Conservation (phyloP, 75 land plant species). For the Selaginella tamariscina region DNA sequence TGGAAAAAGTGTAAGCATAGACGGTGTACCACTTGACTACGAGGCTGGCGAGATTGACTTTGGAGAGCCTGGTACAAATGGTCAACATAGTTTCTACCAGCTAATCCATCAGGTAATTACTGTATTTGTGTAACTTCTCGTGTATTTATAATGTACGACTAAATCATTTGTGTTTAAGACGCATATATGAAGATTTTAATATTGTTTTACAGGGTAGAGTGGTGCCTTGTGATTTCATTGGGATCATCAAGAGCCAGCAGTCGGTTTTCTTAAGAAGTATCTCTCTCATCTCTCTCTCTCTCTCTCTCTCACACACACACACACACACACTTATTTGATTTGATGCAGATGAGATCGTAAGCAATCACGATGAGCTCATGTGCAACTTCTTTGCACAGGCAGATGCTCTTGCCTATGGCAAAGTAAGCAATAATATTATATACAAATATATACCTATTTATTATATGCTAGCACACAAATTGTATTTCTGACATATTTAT, state of each 20-base stretch:
- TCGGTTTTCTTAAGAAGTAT: constrained; percentile 75
- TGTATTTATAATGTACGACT: not conserved
- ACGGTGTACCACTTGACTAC: constrained; percentile 64
- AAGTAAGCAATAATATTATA: constrained; percentile 29
- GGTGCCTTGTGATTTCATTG: constrained; percentile 99
- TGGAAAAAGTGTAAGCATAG: constrained; percentile 92
- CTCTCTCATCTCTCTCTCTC: not conserved
- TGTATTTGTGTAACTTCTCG: not conserved
- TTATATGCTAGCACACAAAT: too few species aligned
- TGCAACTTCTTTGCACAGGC: constrained; percentile 99
- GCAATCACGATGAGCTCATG: constrained; percentile 99
- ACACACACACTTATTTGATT: too few species aligned
- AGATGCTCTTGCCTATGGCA: constrained; percentile 96
- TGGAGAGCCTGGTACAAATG: constrained; percentile 99
- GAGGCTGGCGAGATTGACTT: constrained; percentile 90
- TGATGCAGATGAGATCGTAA: constrained; percentile 64
- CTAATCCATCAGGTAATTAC: constrained; percentile 84
- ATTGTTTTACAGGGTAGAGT: constrained; percentile 66
- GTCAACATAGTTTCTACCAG: constrained; percentile 98
- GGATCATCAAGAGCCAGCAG: constrained; percentile 79
- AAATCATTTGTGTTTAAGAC: not conserved
- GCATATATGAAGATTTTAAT: too few species aligned
- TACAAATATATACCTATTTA: too few species aligned
- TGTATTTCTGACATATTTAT: not conserved
- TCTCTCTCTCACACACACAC: not conserved